Conservation (phyloP, 2,329 filamentous ascomycete species). For the Zymoseptoria pseudotritici region DNA sequence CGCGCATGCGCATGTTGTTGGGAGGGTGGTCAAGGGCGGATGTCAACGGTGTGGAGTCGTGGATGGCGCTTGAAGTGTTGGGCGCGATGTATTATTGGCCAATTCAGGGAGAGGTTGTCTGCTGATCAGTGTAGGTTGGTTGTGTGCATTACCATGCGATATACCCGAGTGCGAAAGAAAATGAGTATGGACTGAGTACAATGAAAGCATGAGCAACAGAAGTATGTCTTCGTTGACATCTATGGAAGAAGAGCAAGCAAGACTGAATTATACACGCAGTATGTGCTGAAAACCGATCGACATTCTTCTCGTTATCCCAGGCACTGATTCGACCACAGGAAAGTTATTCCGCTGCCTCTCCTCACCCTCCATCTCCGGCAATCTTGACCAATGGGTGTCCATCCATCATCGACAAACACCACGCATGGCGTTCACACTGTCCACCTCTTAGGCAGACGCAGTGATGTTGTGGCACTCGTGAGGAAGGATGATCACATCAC, state of each 20-base stretch:
- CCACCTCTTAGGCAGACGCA: neutral
- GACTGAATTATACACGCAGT: neutral
- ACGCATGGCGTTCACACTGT: neutral
- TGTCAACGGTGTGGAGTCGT: slow-evolving; percentile 14
- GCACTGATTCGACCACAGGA: neutral
- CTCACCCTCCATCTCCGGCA: neutral
- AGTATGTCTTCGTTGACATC: neutral
- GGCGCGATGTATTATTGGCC: neutral
- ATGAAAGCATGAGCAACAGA: neutral
- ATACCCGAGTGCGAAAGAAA: neutral
- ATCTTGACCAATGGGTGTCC: neutral
- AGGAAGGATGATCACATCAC: slow-evolving; percentile 11
- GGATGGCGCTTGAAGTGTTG: neutral
- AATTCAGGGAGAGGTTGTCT: neutral
- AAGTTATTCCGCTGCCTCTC: neutral
- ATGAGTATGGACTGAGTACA: no score
- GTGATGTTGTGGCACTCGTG: slow-evolving; percentile 7
- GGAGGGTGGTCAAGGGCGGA: slow-evolving; percentile 46
- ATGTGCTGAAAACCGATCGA: neutral
- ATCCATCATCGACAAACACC: neutral
- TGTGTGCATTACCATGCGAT: neutral
- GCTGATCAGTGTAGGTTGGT: neutral
- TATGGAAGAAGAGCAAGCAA: neutral
- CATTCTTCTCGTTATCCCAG: neutral
- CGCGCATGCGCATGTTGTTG: slow-evolving; percentile 70